phyloP scores from a whole-genome alignment of 805 yeast species.

The Groenewaldozyma salmanticensis region DNA sequence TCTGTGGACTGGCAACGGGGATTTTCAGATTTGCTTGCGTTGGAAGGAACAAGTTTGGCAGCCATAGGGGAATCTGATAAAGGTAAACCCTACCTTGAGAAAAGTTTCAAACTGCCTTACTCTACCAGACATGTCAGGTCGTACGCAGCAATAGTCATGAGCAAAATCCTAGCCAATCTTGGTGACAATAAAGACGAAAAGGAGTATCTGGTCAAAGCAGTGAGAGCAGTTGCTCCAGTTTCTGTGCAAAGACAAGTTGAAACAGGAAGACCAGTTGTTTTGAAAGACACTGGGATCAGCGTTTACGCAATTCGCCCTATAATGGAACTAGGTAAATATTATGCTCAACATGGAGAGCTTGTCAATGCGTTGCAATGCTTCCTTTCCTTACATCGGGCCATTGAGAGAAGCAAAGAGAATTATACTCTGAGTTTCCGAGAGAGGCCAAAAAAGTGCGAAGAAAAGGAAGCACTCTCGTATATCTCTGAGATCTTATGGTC shows the following conservation, averaged over 20 bases:
- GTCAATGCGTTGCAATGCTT: constrained; percentile 17
- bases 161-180: background rate
- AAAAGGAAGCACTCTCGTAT: constrained; percentile 13
- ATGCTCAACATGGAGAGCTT: constrained; percentile 7
- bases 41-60: background rate
- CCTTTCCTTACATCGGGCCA: constrained; percentile 18
- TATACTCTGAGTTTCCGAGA: background rate
- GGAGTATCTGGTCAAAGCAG: background rate
- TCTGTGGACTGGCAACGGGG: background rate
- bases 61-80: background rate
- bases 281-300: constrained; percentile 1
- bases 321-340: constrained; percentile 18
- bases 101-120: background rate
- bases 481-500: constrained; percentile 22
- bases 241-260: background rate
- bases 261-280: background rate
- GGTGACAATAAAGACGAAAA: background rate
- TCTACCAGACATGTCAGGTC: background rate
- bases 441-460: constrained; percentile 10
- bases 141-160: background rate
- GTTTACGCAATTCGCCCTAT: constrained; percentile 13
- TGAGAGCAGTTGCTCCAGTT: background rate
- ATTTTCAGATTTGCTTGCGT: background rate
- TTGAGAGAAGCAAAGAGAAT: constrained; percentile 7
- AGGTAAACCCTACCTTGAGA: background rate